Evolutionary conservation across 305 asterid species (phyloP), one percentile per base, ranked within the genome.

Genomic region (Fraxinus baroniana): DNA sequence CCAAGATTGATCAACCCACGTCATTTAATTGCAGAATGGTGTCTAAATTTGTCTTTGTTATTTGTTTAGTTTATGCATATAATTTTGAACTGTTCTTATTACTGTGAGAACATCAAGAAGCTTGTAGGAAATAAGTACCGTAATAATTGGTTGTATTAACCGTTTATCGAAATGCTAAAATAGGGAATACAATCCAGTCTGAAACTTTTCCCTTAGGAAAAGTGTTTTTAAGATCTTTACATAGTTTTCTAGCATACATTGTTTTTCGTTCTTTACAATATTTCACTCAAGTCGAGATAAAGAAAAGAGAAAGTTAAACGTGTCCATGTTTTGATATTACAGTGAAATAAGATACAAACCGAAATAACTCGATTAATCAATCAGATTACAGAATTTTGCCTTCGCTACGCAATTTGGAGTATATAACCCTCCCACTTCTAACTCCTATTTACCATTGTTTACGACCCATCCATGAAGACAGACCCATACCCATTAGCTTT

Each of bases 401-500:
- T 4, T 52, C 17, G 20, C 20, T 15, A 3, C 18, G 18, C 20
- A 17, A 52, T 52, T 52, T 20, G 70, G 28, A 60, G 28, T 6
- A 60, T 20, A 5, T 20, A 20, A 1, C 55, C 55, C 55, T 44
- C 55, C 5, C 55, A 44, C 55, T 12, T 3, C n/a, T 44, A 44
- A 68, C 78, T 80, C 37, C 36, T 74, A 83, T 70, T 30, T 71
- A 84, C 87, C 74, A 32, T 1, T 8, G 73, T 83, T 81, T 83
- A 93, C 6, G 97, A 93, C 85, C 89, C 95, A 36, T 89, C 92
- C 84, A 87, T 88, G 82, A 94, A 94, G 79, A 92, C 89, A 39
- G 94, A 88, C 62, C 93, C 95, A 12, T 93, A 85, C 33, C 97
- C 97, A 13, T 89, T 89, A 57, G 98, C 95, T 89, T 90, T 93